phyloP scores from a whole-genome alignment of 805 yeast species.

The Nematodospora valgi region DNA sequence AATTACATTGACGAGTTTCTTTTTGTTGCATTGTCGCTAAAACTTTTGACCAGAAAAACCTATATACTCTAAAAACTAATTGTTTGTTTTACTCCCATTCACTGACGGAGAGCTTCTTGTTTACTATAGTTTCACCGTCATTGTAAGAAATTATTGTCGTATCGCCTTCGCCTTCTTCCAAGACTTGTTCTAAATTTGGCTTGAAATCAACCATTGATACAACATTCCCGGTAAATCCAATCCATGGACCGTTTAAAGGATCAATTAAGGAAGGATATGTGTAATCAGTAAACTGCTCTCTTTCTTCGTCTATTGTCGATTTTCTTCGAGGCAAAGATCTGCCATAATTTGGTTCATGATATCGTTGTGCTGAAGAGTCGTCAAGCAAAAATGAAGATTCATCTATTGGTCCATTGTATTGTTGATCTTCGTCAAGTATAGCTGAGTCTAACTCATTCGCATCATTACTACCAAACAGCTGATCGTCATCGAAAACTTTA shows the following conservation, averaged over 20 bases:
- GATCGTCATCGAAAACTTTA: slow-evolving; percentile 35
- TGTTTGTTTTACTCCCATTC: slow-evolving; percentile 31
- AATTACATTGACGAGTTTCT: too few species aligned
- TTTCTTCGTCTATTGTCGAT: slow-evolving; percentile 55
- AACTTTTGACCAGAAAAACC: background rate
- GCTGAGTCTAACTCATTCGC: background rate
- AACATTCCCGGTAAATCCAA: slow-evolving; percentile 53
- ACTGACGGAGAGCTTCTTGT: slow-evolving; percentile 26
- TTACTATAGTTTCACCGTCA: slow-evolving; percentile 21
- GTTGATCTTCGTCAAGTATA: slow-evolving; percentile 10
- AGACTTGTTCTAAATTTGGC: slow-evolving; percentile 5
- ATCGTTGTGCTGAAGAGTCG: background rate
- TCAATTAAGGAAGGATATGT: slow-evolving; percentile 47
- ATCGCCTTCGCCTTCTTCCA: slow-evolving; percentile 22
- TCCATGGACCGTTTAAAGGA: slow-evolving; percentile 53
- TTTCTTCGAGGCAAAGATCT: slow-evolving; percentile 25
- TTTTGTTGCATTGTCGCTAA: too few species aligned
- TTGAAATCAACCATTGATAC: slow-evolving; percentile 39
- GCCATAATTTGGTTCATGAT: background rate
- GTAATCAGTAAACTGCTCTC: slow-evolving; percentile 50
- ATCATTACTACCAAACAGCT: slow-evolving; percentile 1
- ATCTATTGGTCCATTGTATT: slow-evolving; percentile 13
- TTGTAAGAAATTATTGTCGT: slow-evolving; percentile 12
- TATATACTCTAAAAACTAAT: background rate
- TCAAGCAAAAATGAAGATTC: slow-evolving; percentile 20